phyloP scores from a whole-genome alignment of 495 filamentous ascomycete genomes.

The Cenococcum geophilum region DNA sequence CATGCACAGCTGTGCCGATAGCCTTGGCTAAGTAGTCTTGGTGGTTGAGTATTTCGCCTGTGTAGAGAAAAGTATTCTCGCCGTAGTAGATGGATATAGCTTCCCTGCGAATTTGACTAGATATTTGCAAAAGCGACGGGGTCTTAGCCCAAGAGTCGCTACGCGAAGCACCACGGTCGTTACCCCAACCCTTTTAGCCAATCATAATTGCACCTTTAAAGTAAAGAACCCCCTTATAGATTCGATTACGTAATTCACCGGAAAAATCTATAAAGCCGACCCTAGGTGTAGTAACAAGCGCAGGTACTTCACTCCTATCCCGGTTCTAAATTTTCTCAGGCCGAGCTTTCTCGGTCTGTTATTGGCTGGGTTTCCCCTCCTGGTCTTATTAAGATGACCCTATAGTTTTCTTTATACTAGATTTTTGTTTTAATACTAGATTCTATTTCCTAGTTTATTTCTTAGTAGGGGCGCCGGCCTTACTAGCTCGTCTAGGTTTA shows the following conservation, averaged over 20 bases:
- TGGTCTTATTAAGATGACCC: too few species aligned
- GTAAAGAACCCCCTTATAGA: neutral
- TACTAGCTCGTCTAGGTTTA: too few species aligned
- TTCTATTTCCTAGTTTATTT: too few species aligned
- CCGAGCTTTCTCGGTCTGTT: too few species aligned
- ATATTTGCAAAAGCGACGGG: neutral
- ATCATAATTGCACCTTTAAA: neutral
- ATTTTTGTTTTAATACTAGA: too few species aligned
- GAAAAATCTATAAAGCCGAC: neutral
- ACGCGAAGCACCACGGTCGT: neutral
- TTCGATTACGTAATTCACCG: constrained; percentile 1
- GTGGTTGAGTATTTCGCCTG: neutral
- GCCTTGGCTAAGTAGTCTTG: neutral
- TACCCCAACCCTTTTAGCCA: neutral
- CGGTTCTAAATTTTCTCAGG: too few species aligned
- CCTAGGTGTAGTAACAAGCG: neutral
- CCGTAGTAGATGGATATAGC: constrained; percentile 4
- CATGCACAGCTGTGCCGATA: neutral
- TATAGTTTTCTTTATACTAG: too few species aligned
- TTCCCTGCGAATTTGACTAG: neutral
- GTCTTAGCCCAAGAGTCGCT: neutral
- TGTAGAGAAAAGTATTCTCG: neutral
- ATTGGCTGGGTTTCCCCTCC: too few species aligned
- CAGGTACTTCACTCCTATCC: neutral
- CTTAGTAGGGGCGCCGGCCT: too few species aligned